Evolutionary conservation across 78 protist genomes (phyloP).

Genomic region (Dictyostelium purpureum): DNA sequence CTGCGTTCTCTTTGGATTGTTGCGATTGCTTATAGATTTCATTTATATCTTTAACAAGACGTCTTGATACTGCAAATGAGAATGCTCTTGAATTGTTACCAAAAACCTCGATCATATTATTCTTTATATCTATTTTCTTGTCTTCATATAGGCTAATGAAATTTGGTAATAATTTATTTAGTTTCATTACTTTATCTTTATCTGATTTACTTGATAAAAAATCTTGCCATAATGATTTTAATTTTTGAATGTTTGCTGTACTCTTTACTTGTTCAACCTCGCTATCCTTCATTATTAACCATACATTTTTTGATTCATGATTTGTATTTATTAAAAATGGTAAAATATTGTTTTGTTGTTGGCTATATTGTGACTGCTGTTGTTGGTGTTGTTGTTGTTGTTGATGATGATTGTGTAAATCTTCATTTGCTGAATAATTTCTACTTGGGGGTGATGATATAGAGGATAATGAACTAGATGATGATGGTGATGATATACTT

Average conservation of each 20-base stretch:
- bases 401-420: background rate
- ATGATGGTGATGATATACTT: background rate
- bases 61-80: constrained; percentile 60
- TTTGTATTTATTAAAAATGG: background rate
- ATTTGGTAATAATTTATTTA: constrained; percentile 31
- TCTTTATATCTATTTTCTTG: constrained; percentile 5
- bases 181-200: constrained; percentile 14
- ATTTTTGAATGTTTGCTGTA: background rate
- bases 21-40: constrained; percentile 5
- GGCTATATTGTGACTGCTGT: background rate
- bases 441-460: background rate
- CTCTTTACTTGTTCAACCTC: constrained; percentile 9
- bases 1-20: constrained; percentile 3
- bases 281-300: constrained; percentile 24
- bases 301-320: constrained; percentile 8
- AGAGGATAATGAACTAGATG: background rate
- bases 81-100: constrained; percentile 47
- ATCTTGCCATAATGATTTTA: constrained; percentile 31
- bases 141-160: constrained; percentile 33
- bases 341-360: too few species aligned
- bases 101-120: constrained; percentile 35
- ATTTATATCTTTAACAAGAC: constrained; percentile 51
- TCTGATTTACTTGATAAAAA: constrained; percentile 62
- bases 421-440: background rate
- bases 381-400: background rate